These are phyloP conservation scores for Tieghemostelium lacteum DNA, from an alignment of 78 protist genomes.

Conservation along the genomic window DNA sequence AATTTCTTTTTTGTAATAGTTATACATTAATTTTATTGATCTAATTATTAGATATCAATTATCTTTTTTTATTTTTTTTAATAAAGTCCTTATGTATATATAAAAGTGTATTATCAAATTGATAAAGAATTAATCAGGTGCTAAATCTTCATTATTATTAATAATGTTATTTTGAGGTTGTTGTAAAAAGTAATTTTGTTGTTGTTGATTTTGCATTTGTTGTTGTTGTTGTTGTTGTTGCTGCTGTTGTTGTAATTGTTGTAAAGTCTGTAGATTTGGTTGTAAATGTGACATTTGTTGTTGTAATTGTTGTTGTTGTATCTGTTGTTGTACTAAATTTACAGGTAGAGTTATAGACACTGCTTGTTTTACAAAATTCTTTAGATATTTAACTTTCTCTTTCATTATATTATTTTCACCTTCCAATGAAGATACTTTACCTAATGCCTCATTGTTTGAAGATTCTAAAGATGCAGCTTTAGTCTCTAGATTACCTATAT, in stretches of 20 bases:
- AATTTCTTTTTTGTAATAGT: no score
- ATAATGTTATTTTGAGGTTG: no score
- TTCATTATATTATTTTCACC: constrained; percentile 49
- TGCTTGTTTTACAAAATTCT: constrained; percentile 66
- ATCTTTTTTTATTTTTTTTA: no score
- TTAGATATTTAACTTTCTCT: constrained; percentile 48
- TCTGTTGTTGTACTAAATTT: constrained; percentile 15
- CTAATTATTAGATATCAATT: no score
- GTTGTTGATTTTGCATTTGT: no score
- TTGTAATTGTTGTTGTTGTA: neutral
- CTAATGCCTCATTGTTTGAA: constrained; percentile 6
- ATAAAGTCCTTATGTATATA: no score
- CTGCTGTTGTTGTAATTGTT: neutral
- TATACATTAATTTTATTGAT: no score
- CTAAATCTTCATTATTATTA: no score
- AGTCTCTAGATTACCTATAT: constrained; percentile 26
- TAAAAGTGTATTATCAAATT: no score
- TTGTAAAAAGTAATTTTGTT: no score
- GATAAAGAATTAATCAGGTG: no score
- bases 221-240: neutral
- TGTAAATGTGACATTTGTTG: neutral
- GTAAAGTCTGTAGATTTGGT: neutral
- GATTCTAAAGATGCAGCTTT: constrained; percentile 37
- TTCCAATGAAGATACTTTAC: constrained; percentile 7
- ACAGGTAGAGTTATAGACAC: constrained; percentile 30